Percentiles rank a stretch among this genome's conserved stretches.
Evolutionary conservation across 1,284 basidiomycete species (phyloP).

Genomic region (Cryptococcus maquisensis): DNA sequence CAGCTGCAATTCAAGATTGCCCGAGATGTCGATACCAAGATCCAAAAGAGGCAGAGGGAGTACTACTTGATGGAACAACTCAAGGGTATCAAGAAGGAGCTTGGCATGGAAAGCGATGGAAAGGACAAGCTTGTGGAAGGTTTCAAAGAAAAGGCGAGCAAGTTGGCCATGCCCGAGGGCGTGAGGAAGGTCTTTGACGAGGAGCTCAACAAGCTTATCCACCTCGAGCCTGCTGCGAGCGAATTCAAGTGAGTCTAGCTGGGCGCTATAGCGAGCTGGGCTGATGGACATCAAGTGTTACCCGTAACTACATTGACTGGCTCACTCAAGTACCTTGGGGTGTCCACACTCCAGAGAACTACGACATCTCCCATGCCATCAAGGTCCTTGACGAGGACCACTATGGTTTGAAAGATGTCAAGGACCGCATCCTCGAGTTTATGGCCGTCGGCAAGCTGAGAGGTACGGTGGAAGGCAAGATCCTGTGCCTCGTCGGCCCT

Average conservation of each 20-base stretch:
- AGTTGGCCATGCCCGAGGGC: constrained; percentile 85
- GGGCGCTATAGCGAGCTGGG: neutral
- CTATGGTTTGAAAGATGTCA: constrained; percentile 92
- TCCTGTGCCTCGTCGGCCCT: constrained; percentile 92
- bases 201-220: constrained; percentile 86
- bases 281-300: constrained; percentile 59
- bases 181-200: constrained; percentile 96
- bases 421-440: constrained; percentile 96
- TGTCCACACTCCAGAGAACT: constrained; percentile 89
- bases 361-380: constrained; percentile 78
- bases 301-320: constrained; percentile 94
- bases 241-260: constrained; percentile 64
- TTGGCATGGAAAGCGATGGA: constrained; percentile 87
- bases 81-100: constrained; percentile 98
- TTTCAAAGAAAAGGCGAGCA: constrained; percentile 83
- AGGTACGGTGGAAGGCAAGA: constrained; percentile 97
- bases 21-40: constrained; percentile 92
- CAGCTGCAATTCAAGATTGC: constrained; percentile 93
- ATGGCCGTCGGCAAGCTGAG: constrained; percentile 94
- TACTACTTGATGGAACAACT: constrained; percentile 99
- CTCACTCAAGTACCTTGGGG: constrained; percentile 97
- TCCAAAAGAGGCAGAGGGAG: constrained; percentile 93
- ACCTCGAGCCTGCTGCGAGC: constrained; percentile 85
- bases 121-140: constrained; percentile 97
- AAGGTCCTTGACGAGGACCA: constrained; percentile 91